Base-by-base conservation (phyloP, 106 monocot species). In the Dactylorhiza incarnata region DNA sequence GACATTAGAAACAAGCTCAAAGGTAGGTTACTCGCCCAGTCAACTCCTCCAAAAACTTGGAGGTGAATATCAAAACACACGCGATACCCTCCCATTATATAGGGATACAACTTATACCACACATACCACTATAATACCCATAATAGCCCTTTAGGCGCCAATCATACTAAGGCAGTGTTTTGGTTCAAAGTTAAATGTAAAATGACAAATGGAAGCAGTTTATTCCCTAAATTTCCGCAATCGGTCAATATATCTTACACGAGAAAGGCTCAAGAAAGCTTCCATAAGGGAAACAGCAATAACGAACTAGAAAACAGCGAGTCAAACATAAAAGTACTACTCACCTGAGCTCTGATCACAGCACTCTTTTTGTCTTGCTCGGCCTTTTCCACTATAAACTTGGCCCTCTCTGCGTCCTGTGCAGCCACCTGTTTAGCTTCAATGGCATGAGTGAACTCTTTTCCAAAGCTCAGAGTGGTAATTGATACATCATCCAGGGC, bases 381-480 rank as follows among this genome's bases (percentile, higher is more conserved):
- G 19, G 90, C 87, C 61, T 90, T 90, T 55, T 91, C 90, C 25
- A 91, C 90, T 43, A 91, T 74, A 72, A 87, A 87, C 77, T 91
- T 91, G 6, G 90, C 90, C 47, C 90, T 75, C 77, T 91, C 87
- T 48, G 87, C 90, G 14, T 91, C 90, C 79, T 91, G 90, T 68
- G 90, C 90, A 49, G 90, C 90, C 71, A 91, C 90, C 73, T 91
- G 87, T 75, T 91, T 91, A 56, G 90, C 90, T 80, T 91, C 87
- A 77, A 91, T 87, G 45, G 90, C 90, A 79, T 85, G 83, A 59
- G 90, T 91, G 66, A 87, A 91, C 77, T 91, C 87, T 71, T 85
- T 91, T 26, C 90, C 90, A 77, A 90, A 90, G 63, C 87, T 87
- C 48, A 91, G 75, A 29, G 74, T 79, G 12, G 87, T 91, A 49